These are phyloP conservation scores for Stygiomarasmius scandens DNA, from an alignment of 1,284 basidiomycete species.

Conservation along the genomic window DNA sequence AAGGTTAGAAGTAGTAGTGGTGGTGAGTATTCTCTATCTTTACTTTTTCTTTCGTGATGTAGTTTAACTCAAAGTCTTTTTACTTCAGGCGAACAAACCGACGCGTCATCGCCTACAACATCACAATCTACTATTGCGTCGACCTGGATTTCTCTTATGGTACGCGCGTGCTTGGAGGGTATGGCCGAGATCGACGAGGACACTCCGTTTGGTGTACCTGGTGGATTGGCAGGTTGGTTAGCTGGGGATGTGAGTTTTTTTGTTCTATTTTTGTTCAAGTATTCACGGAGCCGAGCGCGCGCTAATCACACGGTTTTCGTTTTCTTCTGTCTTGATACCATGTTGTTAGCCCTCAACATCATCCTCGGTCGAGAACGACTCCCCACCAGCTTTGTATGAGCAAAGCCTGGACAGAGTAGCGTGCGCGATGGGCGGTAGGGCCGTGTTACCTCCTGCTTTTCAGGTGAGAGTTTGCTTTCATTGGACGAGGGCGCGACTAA, in stretches of 20 bases:
- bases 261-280: constrained; percentile 2
- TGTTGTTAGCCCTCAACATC: constrained; percentile 58
- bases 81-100: neutral
- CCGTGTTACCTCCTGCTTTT: constrained; percentile 6
- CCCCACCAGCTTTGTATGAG: constrained; percentile 75
- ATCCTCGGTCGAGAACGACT: constrained; percentile 61
- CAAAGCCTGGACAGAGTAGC: constrained; percentile 38
- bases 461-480: constrained; percentile 3
- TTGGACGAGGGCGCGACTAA: neutral
- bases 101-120: neutral
- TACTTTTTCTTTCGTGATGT: neutral
- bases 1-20: neutral
- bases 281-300: no score
- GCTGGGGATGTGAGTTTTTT: constrained; percentile 65
- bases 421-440: constrained; percentile 13
- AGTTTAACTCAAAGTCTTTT: neutral
- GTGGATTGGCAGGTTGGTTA: constrained; percentile 65
- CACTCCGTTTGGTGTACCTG: constrained; percentile 38
- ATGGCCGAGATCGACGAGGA: constrained; percentile 76
- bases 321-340: neutral
- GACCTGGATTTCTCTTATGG: constrained; percentile 64
- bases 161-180: constrained; percentile 74
- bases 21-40: neutral
- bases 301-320: constrained; percentile 5
- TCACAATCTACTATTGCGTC: neutral